These are phyloP conservation scores for Fusarium anguioides DNA, from an alignment of 2,329 filamentous ascomycete genomes.

Conservation along the genomic window DNA sequence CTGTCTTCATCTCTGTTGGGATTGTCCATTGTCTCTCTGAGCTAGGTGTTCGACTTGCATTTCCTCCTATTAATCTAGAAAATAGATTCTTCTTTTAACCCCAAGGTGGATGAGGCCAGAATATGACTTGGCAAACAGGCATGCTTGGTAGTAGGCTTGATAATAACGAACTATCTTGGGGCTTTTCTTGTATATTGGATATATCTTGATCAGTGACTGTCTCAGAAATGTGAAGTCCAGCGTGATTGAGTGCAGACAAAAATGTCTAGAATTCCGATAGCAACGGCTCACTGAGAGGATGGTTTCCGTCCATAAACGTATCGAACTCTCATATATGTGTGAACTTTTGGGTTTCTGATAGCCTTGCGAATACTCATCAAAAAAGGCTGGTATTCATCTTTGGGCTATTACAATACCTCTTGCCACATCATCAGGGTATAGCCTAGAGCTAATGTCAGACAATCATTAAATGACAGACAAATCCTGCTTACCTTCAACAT, in stretches of 20 bases:
- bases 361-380: slow-evolving; percentile 34
- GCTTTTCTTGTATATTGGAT: no score
- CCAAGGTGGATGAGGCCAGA: slow-evolving; percentile 1
- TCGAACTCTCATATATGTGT: slow-evolving; percentile 35
- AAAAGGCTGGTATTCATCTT: slow-evolving; percentile 38
- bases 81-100: background rate
- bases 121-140: background rate
- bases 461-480: accelerated
- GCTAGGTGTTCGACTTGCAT: background rate
- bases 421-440: slow-evolving; percentile 34
- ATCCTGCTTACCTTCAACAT: slow-evolving; percentile 20
- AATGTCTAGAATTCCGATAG: no score
- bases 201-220: no score
- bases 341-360: slow-evolving; percentile 27
- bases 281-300: background rate
- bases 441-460: background rate
- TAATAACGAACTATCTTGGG: no score
- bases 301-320: slow-evolving; percentile 37
- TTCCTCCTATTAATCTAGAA: background rate
- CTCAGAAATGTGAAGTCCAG: no score
- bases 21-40: background rate
- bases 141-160: no score
- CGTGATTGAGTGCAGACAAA: no score
- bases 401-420: slow-evolving; percentile 33
- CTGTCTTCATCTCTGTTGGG: accelerated